Conservation (phyloP, 2,329 filamentous ascomycete genomes). For the Colletotrichum sp. region DNA sequence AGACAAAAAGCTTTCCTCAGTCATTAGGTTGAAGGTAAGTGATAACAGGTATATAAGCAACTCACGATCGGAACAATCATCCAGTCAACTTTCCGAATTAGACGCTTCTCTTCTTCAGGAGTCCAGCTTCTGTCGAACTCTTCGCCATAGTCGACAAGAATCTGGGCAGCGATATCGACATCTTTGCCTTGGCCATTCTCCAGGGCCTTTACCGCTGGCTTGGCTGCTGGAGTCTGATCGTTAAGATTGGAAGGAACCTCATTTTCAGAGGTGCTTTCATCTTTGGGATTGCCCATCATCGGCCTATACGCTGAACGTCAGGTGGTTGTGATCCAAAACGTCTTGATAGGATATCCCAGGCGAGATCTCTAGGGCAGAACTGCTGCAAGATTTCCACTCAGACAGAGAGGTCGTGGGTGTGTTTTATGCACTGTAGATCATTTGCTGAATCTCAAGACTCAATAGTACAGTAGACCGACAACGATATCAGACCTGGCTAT, state of each 20-base stretch:
- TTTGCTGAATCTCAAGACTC: neutral
- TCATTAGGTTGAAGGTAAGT: neutral
- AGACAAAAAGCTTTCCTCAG: neutral
- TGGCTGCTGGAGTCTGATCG: neutral
- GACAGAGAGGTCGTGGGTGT: neutral
- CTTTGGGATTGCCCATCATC: neutral
- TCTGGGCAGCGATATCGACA: neutral
- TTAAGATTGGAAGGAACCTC: neutral
- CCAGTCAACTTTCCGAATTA: neutral
- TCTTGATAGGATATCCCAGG: neutral
- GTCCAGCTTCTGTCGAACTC: neutral
- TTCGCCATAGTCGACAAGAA: neutral
- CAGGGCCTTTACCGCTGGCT: neutral
- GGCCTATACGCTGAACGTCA: neutral
- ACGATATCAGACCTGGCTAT: neutral
- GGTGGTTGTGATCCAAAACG: neutral
- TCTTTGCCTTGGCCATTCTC: neutral
- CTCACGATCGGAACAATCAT: neutral
- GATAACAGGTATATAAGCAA: neutral
- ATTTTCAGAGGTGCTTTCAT: neutral
- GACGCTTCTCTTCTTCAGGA: neutral
- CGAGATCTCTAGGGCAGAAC: neutral
- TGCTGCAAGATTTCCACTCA: neutral
- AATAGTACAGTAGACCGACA: neutral
- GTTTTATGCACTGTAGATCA: neutral